Base-by-base conservation (phyloP, 2,329 filamentous ascomycete genomes). In the Xylaria sp. region DNA sequence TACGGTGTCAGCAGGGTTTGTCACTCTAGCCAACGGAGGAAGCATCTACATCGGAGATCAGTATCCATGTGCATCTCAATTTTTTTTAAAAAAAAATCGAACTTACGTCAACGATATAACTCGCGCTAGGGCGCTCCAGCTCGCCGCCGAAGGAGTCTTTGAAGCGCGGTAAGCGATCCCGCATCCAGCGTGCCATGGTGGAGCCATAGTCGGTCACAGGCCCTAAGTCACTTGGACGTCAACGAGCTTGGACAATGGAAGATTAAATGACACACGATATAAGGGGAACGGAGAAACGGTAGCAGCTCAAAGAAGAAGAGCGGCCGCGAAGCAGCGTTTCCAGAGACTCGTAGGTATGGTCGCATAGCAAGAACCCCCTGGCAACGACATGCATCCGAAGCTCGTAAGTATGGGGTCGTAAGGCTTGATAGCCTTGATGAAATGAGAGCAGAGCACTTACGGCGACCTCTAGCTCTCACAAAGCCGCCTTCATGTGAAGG, bases 191-290 rank as follows among this genome's bases (percentile, higher is more conserved):
- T 59, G 92, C 90, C 78, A 97, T 87, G 10, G 93, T 96, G 27
- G 94, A 91, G 75, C 93, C 92, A 85, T 97, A 97, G 80, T 97
- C 94, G 50, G 94, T 97, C 15, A 97, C 93, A 50, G 94, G 92
- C 70, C 94, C 93, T 97, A 69, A 3, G 33, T 47, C 31, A 17
- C 55, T 36, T 47, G 53, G 44, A 22, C 44, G 50, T 73, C 61
- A 74, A 57, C 9, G 33, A 56, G 29, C 17, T 47, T 44, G 33
- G 11, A n/a, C n/a, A 33, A 53, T 49, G 39, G 44, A 57, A 63
- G 22, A 47, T 13, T 17, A 11, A 45, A 49, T 5, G 10, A 36
- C 38, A 53, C 17, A 33, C 39, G 54, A 45, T 36, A 11, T 17
- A 15, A 57, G 25, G 3, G n/a, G 29, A n/a, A n/a, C 1, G 42